Conservation (phyloP, 768 basidiomycete genomes). For the Podaxis sp. region DNA sequence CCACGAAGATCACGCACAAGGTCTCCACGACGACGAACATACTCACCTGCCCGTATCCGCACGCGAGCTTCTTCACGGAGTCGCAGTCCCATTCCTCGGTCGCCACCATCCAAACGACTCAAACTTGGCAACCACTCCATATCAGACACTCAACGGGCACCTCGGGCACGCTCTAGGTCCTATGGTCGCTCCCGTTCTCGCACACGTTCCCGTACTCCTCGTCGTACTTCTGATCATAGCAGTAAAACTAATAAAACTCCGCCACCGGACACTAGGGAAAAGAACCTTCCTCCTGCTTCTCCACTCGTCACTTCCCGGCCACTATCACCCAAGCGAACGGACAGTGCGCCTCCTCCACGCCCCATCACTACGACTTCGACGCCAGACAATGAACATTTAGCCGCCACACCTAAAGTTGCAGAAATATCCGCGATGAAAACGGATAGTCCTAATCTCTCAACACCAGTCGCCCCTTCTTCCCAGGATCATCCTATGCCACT, state of each 20-base stretch:
- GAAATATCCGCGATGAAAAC: neutral
- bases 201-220: constrained; percentile 9
- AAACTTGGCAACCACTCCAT: constrained; percentile 22
- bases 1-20: constrained; percentile 10
- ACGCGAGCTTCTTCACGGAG: constrained; percentile 1
- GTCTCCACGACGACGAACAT: constrained; percentile 8
- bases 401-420: neutral
- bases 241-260: constrained; percentile 3
- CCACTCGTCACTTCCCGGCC: neutral
- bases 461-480: neutral
- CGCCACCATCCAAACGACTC: constrained; percentile 18
- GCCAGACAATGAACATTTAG: neutral
- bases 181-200: constrained; percentile 10
- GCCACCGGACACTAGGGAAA: neutral
- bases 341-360: neutral
- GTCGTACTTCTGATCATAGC: neutral
- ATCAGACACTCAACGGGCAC: constrained; percentile 12
- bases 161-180: constrained; percentile 9
- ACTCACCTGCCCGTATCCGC: constrained; percentile 3
- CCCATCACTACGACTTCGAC: neutral
- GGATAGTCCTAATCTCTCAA: neutral
- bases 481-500: neutral
- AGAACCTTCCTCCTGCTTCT: neutral
- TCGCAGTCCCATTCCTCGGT: constrained; percentile 16
- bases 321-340: neutral